These are phyloP conservation scores for Usnea hakonensis DNA, from an alignment of 495 filamentous ascomycete genomes.

Conservation along the genomic window DNA sequence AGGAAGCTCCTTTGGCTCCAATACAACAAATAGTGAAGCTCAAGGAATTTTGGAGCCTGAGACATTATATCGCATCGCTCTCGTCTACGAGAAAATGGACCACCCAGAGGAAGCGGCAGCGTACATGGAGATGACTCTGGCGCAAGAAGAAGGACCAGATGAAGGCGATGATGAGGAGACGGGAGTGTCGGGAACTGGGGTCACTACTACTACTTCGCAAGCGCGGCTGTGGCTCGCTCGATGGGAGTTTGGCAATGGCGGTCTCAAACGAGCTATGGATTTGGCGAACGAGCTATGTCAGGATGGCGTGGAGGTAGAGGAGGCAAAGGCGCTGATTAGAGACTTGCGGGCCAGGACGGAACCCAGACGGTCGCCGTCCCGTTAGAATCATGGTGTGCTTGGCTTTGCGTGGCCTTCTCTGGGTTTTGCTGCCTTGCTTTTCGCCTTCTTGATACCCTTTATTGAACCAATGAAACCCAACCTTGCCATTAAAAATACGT, in stretches of 20 bases:
- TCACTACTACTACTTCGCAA: slow-evolving; percentile 81
- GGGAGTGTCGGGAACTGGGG: slow-evolving; percentile 55
- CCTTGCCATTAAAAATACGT: too few relatives aligned
- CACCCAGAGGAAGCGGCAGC: slow-evolving; percentile 70
- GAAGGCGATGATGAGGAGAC: slow-evolving; percentile 44
- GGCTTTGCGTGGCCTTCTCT: neutral
- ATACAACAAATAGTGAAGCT: slow-evolving; percentile 20
- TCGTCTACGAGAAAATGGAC: slow-evolving; percentile 72
- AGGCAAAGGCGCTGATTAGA: slow-evolving; percentile 89
- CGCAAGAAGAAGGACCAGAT: slow-evolving; percentile 56
- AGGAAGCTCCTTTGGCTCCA: slow-evolving; percentile 31
- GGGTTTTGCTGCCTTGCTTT: neutral
- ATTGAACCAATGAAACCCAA: neutral
- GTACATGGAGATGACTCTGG: slow-evolving; percentile 92
- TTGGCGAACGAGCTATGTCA: slow-evolving; percentile 86
- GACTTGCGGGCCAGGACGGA: slow-evolving; percentile 81
- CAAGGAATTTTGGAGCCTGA: slow-evolving; percentile 73
- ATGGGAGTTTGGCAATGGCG: slow-evolving; percentile 65
- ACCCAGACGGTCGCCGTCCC: slow-evolving; percentile 21
- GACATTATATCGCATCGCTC: slow-evolving; percentile 79
- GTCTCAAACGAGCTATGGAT: slow-evolving; percentile 67
- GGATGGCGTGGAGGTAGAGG: slow-evolving; percentile 95
- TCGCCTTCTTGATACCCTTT: neutral
- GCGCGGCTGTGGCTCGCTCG: slow-evolving; percentile 91
- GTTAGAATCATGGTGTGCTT: neutral